Percentiles rank a stretch among this genome's conserved stretches.
These are phyloP conservation scores for Cladophialophora bantiana DNA, from an alignment of 2,329 filamentous ascomycete species.

Conservation along the genomic window DNA sequence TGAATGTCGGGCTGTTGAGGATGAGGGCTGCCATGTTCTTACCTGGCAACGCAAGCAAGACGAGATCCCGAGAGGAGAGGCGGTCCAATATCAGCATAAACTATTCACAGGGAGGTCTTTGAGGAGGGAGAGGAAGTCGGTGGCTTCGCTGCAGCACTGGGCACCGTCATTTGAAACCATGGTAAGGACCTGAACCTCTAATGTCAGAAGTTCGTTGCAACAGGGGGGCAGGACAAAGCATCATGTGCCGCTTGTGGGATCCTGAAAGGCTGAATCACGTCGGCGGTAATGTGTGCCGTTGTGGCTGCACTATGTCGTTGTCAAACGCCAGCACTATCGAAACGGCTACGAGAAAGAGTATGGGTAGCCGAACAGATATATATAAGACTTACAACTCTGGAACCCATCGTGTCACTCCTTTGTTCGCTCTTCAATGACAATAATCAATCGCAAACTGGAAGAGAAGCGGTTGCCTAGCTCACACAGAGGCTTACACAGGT, in stretches of 20 bases:
- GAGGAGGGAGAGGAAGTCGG: background rate
- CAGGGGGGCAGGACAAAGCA: background rate
- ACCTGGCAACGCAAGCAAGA: conserved; percentile 10
- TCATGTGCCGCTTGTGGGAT: conserved; percentile 4
- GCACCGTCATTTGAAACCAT: background rate
- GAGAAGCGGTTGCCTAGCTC: background rate
- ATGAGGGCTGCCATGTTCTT: conserved; percentile 12
- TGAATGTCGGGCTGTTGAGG: conserved; percentile 1
- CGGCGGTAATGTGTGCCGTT: background rate
- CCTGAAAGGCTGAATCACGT: conserved; percentile 1
- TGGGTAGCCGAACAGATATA: background rate
- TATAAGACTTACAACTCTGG: background rate
- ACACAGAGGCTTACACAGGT: background rate
- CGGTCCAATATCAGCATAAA: background rate
- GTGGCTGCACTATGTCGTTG: background rate
- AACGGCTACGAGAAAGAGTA: background rate
- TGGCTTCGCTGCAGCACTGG: background rate
- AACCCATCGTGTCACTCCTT: background rate
- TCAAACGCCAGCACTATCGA: background rate
- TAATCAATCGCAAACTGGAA: background rate
- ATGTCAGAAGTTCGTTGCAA: background rate
- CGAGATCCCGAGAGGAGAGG: conserved; percentile 4
- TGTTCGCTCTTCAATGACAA: background rate
- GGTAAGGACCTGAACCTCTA: background rate
- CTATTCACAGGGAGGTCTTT: background rate